A percentile compares a stretch with the other conserved stretches of the same genome.
These are phyloP conservation scores for Cladorrhinum sp. DNA, from an alignment of 2,329 filamentous ascomycete species.

Conservation along the genomic window DNA sequence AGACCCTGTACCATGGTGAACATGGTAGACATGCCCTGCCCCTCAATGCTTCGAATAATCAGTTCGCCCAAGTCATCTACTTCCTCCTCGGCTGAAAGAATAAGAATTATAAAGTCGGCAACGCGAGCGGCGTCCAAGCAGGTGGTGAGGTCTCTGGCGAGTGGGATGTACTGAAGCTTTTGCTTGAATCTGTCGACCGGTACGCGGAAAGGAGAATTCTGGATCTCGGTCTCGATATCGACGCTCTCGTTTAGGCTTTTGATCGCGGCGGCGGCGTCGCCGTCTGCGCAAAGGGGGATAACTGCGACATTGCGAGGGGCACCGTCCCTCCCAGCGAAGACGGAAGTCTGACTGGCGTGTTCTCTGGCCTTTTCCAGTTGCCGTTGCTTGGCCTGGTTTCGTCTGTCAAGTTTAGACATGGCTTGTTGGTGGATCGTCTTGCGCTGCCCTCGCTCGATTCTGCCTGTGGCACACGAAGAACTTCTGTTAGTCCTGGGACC, in stretches of 20 bases:
- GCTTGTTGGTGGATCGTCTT: slow-evolving; percentile 94
- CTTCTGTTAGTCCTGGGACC: not conserved
- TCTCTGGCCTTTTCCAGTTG: slow-evolving; percentile 80
- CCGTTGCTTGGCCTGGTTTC: slow-evolving; percentile 91
- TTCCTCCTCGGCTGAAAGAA: slow-evolving; percentile 78
- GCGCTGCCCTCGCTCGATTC: slow-evolving; percentile 72
- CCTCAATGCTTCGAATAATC: slow-evolving; percentile 81
- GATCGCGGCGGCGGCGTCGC: slow-evolving; percentile 66
- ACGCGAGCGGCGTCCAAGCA: slow-evolving; percentile 82
- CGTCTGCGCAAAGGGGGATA: slow-evolving; percentile 74
- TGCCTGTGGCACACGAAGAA: slow-evolving; percentile 52
- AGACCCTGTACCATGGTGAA: slow-evolving; percentile 80
- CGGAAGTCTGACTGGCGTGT: slow-evolving; percentile 70
- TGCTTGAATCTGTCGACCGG: slow-evolving; percentile 91
- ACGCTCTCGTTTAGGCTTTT: slow-evolving; percentile 71
- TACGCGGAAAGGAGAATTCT: slow-evolving; percentile 57
- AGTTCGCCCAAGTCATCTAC: slow-evolving; percentile 82
- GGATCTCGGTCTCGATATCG: slow-evolving; percentile 67
- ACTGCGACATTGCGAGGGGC: slow-evolving; percentile 86
- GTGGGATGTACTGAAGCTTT: slow-evolving; percentile 79
- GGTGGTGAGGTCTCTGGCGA: slow-evolving; percentile 68
- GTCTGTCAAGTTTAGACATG: slow-evolving; percentile 94
- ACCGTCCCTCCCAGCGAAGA: slow-evolving; percentile 84
- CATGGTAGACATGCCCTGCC: slow-evolving; percentile 92
- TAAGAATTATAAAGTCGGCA: slow-evolving; percentile 86